These are phyloP conservation scores for Alternaria solani DNA, from an alignment of 2,329 filamentous ascomycete species.

Conservation along the genomic window DNA sequence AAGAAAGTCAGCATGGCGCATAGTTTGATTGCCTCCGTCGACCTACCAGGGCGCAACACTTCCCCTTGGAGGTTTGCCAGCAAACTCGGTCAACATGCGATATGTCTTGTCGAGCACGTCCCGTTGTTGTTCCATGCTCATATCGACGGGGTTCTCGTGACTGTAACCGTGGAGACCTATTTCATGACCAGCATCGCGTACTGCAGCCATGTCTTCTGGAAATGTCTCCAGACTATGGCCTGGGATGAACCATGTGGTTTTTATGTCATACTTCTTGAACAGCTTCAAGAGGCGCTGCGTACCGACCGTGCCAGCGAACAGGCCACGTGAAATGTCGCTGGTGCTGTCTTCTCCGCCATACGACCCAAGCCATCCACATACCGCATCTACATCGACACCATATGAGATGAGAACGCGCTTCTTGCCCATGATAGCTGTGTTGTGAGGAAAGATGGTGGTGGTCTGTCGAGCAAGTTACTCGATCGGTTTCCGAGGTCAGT, in stretches of 20 bases:
- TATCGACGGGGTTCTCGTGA: slow-evolving; percentile 74
- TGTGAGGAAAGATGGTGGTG: background rate
- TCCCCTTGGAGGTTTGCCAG: slow-evolving; percentile 73
- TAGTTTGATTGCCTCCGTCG: no score
- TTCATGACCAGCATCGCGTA: slow-evolving; percentile 70
- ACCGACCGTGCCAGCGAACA: slow-evolving; percentile 75
- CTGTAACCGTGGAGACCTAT: slow-evolving; percentile 73
- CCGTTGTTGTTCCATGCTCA: slow-evolving; percentile 76
- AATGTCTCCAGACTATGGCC: slow-evolving; percentile 70
- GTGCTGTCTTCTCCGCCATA: slow-evolving; percentile 77
- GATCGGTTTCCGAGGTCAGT: background rate
- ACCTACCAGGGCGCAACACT: slow-evolving; percentile 72
- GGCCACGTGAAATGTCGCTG: slow-evolving; percentile 73
- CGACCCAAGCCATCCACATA: slow-evolving; percentile 74
- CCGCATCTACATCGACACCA: slow-evolving; percentile 75
- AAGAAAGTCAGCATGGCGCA: slow-evolving; percentile 47
- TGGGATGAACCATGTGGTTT: slow-evolving; percentile 71
- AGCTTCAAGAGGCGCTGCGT: slow-evolving; percentile 72
- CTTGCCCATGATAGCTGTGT: slow-evolving; percentile 50
- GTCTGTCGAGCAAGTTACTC: background rate
- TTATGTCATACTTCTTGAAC: slow-evolving; percentile 76
- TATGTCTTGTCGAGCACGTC: slow-evolving; percentile 80
- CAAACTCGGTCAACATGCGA: slow-evolving; percentile 73
- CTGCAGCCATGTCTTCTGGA: slow-evolving; percentile 65
- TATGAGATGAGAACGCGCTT: slow-evolving; percentile 67